Evolutionary conservation across 495 filamentous ascomycete species (phyloP).

Genomic region (Aspergillus diversus): DNA sequence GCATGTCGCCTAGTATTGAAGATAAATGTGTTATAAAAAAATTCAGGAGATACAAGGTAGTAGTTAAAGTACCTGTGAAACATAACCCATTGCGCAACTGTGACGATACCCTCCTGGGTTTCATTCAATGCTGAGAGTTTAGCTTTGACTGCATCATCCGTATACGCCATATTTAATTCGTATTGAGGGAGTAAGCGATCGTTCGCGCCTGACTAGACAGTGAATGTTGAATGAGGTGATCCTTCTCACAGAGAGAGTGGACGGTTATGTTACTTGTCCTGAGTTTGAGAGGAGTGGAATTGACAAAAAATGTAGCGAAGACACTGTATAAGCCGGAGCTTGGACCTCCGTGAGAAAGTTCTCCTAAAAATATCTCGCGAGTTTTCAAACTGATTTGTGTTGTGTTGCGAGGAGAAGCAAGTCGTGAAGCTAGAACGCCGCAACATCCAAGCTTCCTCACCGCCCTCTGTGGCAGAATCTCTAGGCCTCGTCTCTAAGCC

Average conservation of each 20-base stretch:
- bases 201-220: background rate
- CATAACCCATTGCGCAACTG: slow-evolving; percentile 98
- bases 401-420: slow-evolving; percentile 5
- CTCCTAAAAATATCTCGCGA: too few species aligned
- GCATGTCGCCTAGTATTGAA: slow-evolving; percentile 73
- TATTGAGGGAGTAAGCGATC: background rate
- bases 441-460: slow-evolving; percentile 30
- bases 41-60: slow-evolving; percentile 12
- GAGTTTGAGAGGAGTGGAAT: background rate
- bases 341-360: too few species aligned
- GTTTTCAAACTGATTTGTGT: too few species aligned
- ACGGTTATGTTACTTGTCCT: background rate
- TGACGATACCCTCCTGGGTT: slow-evolving; percentile 93
- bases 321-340: too few species aligned
- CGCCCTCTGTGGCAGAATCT: slow-evolving; percentile 41
- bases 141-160: slow-evolving; percentile 87
- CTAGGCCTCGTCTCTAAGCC: slow-evolving; percentile 26
- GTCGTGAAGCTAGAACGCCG: slow-evolving; percentile 14
- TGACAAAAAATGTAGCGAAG: too few species aligned
- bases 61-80: slow-evolving; percentile 79
- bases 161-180: slow-evolving; percentile 76
- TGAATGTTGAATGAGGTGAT: background rate
- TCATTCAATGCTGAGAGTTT: slow-evolving; percentile 96
- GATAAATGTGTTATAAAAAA: slow-evolving; percentile 25
- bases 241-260: background rate